A percentile compares a stretch with the other conserved stretches of the same genome.
Evolutionary conservation across 1,284 basidiomycete genomes (phyloP).

Genomic region (Rhodotorula sp.): DNA sequence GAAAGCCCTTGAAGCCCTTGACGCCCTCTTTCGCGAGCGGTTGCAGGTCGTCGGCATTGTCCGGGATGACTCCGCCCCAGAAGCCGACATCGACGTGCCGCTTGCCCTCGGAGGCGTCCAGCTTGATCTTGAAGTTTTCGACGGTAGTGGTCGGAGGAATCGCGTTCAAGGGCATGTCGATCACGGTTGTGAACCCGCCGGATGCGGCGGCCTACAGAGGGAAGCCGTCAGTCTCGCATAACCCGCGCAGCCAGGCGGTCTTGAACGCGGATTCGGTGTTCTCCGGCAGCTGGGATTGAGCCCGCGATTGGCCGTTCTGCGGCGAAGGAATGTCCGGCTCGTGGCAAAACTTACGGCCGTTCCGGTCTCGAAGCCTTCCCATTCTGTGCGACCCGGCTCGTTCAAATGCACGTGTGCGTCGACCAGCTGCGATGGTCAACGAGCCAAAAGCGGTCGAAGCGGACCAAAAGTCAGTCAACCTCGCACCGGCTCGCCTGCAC

Average conservation of each 20-base stretch:
- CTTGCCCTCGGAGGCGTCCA: constrained; percentile 65
- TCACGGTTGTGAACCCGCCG: constrained; percentile 84
- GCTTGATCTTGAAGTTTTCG: constrained; percentile 67
- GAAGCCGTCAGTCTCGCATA: too few relatives aligned
- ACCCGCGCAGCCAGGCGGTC: not conserved
- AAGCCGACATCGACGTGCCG: constrained; percentile 84
- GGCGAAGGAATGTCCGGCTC: not conserved
- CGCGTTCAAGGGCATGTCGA: constrained; percentile 95
- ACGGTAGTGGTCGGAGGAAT: constrained; percentile 89
- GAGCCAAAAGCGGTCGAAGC: constrained; percentile 2
- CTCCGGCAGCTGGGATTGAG: not conserved
- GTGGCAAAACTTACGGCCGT: constrained; percentile 52
- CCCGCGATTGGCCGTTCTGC: not conserved
- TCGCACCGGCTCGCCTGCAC: too few relatives aligned
- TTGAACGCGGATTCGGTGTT: not conserved
- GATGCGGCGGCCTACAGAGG: constrained; percentile 67
- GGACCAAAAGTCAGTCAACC: not conserved
- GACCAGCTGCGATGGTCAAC: constrained; percentile 19
- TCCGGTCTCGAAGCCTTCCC: constrained; percentile 91
- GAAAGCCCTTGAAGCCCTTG: constrained; percentile 91
- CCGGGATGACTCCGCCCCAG: constrained; percentile 91
- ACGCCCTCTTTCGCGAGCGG: constrained; percentile 73
- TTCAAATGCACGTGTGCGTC: constrained; percentile 72
- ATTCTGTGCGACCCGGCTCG: constrained; percentile 83
- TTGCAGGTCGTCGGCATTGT: constrained; percentile 68